Evolutionary conservation across 352 stramenopile genomes (phyloP), one percentile per base, ranked within the genome.

Genomic region (Pythium biforme): DNA sequence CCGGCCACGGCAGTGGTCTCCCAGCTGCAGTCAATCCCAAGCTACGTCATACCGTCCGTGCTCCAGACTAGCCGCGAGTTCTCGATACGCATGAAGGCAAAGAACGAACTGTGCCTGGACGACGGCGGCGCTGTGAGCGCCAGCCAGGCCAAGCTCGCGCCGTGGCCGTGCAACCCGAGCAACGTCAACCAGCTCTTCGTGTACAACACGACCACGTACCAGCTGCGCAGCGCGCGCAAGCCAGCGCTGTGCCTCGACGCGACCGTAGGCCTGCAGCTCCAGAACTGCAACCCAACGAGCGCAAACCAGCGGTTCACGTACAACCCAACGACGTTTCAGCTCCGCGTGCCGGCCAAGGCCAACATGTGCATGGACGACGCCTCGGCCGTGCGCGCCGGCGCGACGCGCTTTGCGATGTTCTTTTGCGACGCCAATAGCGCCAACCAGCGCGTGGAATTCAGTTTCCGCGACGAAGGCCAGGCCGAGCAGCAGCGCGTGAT

Each of bases 351-450:
- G 22, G 40, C 27, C 27, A 75, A 76, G 51, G 26, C 34, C 29
- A 70, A 70, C 29, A 43, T 80, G 52, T 80, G 73, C 43, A 55
- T 77, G 43, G 67, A 80, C 34, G 67, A 79, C 47, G 73, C 60
- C n/a, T 59, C 62, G 7, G 54, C 51, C 19, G 63, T 22, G 10
- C 49, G 49, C 7, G n/a, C 40, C 15, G 59, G 59, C 17, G 50
- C 25, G 5, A 48, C 69, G 10, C 70, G 59, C 40, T 69, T 59
- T 19, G 59, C 54, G 31, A 41, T 67, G 26, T 53, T 27, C 55
- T 25, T 52, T 8, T 71, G 64, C 39, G 37, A 71, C 33, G 48
- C 47, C 22, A 57, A 25, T 33, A 71, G 52, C 33, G 33, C 34
- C 34, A 77, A 79, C 52, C 74, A 81, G 43, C 64, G 69, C 50